These are phyloP conservation scores for Medicago lupulina DNA, from an alignment of 306 rosid species.

Conservation along the genomic window DNA sequence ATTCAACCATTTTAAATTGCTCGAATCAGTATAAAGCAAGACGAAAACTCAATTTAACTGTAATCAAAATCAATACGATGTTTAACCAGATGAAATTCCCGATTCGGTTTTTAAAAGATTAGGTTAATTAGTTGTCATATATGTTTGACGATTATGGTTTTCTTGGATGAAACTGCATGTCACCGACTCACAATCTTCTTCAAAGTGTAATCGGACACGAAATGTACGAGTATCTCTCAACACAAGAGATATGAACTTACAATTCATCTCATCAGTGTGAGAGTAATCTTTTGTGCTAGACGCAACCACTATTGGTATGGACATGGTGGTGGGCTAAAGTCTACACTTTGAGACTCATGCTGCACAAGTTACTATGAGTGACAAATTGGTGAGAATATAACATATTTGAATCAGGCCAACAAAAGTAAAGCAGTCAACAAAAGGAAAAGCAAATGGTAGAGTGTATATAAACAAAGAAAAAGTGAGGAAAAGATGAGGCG, in stretches of 20 bases:
- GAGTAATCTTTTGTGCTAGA: not conserved
- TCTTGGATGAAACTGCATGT: not conserved
- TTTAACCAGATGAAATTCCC: not conserved
- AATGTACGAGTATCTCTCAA: not conserved
- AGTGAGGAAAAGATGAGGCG: constrained; percentile 51
- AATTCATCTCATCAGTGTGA: not conserved
- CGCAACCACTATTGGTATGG: too few relatives aligned
- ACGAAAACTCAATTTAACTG: not conserved
- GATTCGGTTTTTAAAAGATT: too few relatives aligned
- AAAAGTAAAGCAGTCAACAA: constrained; percentile 83
- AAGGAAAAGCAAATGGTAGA: constrained; percentile 54
- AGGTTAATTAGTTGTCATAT: not conserved
- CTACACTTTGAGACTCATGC: constrained; percentile 45
- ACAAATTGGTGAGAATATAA: constrained; percentile 43
- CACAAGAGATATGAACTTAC: not conserved
- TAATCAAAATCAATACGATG: not conserved
- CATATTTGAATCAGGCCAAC: constrained; percentile 49
- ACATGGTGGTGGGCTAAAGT: constrained; percentile 46
- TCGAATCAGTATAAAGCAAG: not conserved
- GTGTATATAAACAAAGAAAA: constrained; percentile 54
- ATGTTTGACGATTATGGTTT: not conserved
- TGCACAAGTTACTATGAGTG: constrained; percentile 51
- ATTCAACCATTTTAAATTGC: not conserved
- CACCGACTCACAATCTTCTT: not conserved
- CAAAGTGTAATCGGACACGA: not conserved